A percentile compares a stretch with the other conserved stretches of the same genome.
Conservation (phyloP, 805 yeast species). For the Hanseniaspora valbyensis region DNA sequence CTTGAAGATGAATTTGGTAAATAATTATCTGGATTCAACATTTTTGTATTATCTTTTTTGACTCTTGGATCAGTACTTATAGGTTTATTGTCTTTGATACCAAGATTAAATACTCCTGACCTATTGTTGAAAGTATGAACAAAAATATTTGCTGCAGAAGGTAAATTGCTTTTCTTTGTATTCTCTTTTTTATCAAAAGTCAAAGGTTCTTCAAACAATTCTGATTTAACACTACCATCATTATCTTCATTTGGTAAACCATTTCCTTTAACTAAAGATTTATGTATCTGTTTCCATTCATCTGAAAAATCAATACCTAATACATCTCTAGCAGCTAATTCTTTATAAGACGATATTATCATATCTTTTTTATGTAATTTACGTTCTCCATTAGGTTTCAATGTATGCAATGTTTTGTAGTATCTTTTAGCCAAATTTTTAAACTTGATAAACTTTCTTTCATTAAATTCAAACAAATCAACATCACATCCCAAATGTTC, state of each 20-base stretch:
- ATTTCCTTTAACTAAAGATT: slow-evolving; percentile 17
- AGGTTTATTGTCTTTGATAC: slow-evolving; percentile 72
- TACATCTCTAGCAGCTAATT: slow-evolving; percentile 60
- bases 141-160: slow-evolving; percentile 17
- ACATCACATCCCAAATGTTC: slow-evolving; percentile 94
- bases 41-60: slow-evolving; percentile 59
- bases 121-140: slow-evolving; percentile 66
- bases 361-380: not conserved
- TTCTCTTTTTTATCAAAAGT: not conserved
- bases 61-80: slow-evolving; percentile 75
- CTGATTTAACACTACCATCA: slow-evolving; percentile 25
- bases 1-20: slow-evolving; percentile 56
- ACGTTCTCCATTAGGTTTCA: slow-evolving; percentile 14
- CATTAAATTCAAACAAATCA: slow-evolving; percentile 71
- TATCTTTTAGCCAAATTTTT: slow-evolving; percentile 29
- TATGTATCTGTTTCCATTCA: slow-evolving; percentile 42
- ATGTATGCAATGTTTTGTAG: slow-evolving; percentile 22
- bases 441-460: slow-evolving; percentile 48
- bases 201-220: slow-evolving; percentile 12
- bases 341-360: slow-evolving; percentile 57
- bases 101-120: slow-evolving; percentile 78
- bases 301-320: slow-evolving; percentile 33
- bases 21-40: slow-evolving; percentile 41
- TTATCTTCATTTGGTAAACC: slow-evolving; percentile 11
- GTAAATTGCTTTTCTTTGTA: slow-evolving; percentile 3